phyloP scores from a whole-genome alignment of 495 filamentous ascomycete species.

The Daldinia grandis region DNA sequence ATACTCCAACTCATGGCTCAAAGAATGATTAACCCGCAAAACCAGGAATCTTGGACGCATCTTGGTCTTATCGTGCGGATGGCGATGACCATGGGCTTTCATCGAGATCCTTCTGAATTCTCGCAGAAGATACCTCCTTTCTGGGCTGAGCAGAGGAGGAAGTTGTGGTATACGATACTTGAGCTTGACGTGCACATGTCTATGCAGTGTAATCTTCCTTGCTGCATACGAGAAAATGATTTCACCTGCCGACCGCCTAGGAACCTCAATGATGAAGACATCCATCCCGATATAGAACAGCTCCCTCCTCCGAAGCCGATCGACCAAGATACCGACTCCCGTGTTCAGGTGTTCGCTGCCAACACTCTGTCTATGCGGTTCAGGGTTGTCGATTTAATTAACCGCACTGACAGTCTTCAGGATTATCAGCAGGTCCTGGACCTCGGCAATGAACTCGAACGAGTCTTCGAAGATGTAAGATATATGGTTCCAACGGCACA shows the following conservation, averaged over 20 bases:
- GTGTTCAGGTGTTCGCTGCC: slow-evolving; percentile 49
- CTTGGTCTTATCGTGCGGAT: slow-evolving; percentile 52
- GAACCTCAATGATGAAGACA: slow-evolving; percentile 48
- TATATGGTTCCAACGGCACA: slow-evolving; percentile 43
- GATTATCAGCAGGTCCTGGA: slow-evolving; percentile 49
- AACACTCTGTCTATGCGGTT: slow-evolving; percentile 46
- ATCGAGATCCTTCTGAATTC: slow-evolving; percentile 53
- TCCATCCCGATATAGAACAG: slow-evolving; percentile 41
- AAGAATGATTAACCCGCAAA: slow-evolving; percentile 46
- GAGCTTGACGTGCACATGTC: slow-evolving; percentile 53
- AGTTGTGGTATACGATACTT: slow-evolving; percentile 51
- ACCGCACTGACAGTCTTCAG: slow-evolving; percentile 47
- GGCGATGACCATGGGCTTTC: slow-evolving; percentile 55
- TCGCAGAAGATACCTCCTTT: slow-evolving; percentile 44
- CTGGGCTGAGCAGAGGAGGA: slow-evolving; percentile 47
- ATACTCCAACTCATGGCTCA: slow-evolving; percentile 50
- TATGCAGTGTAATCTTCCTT: slow-evolving; percentile 50
- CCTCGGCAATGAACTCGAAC: slow-evolving; percentile 49
- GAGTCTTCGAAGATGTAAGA: slow-evolving; percentile 49
- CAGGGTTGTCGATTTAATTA: slow-evolving; percentile 46
- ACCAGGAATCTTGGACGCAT: slow-evolving; percentile 50
- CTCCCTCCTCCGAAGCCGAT: slow-evolving; percentile 47
- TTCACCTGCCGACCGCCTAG: slow-evolving; percentile 48
- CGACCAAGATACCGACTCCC: slow-evolving; percentile 47
- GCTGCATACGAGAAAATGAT: slow-evolving; percentile 48